These are phyloP conservation scores for Diaporthe australafricana DNA, from an alignment of 2,329 filamentous ascomycete genomes.

Conservation along the genomic window DNA sequence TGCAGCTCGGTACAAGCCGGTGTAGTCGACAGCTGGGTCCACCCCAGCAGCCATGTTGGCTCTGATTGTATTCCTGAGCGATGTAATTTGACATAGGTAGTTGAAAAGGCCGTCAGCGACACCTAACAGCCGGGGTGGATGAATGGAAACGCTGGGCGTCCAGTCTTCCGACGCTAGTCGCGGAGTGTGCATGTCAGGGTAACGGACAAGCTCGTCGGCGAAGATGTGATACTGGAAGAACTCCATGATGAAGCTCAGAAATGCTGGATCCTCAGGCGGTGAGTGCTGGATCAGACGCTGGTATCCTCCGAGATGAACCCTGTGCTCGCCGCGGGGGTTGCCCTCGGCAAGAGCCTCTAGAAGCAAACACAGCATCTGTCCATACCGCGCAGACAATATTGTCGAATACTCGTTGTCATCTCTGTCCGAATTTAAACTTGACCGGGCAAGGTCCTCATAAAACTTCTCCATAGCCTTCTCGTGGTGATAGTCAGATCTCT, in stretches of 20 bases:
- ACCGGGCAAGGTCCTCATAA: slow-evolving; percentile 57
- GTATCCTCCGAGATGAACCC: slow-evolving; percentile 83
- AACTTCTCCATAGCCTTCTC: slow-evolving; percentile 65
- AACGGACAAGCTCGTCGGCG: slow-evolving; percentile 71
- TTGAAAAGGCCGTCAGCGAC: slow-evolving; percentile 85
- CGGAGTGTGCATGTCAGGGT: slow-evolving; percentile 52
- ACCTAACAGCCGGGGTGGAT: slow-evolving; percentile 74
- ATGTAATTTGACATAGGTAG: slow-evolving; percentile 82
- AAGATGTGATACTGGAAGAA: slow-evolving; percentile 88
- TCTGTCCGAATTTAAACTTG: slow-evolving; percentile 49
- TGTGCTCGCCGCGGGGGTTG: slow-evolving; percentile 74
- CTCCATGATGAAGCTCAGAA: slow-evolving; percentile 73
- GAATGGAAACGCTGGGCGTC: slow-evolving; percentile 54
- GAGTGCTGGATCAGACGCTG: slow-evolving; percentile 74
- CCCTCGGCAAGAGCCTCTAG: slow-evolving; percentile 69
- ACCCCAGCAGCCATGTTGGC: slow-evolving; percentile 70
- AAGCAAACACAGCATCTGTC: slow-evolving; percentile 72
- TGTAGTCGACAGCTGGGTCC: slow-evolving; percentile 79
- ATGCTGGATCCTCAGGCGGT: slow-evolving; percentile 73
- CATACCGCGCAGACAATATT: slow-evolving; percentile 66
- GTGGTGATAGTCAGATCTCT: slow-evolving; percentile 67
- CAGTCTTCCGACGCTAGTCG: slow-evolving; percentile 58
- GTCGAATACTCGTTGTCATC: slow-evolving; percentile 58
- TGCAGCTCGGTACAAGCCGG: slow-evolving; percentile 77
- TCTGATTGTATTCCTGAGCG: slow-evolving; percentile 80